phyloP scores from a whole-genome alignment of 768 basidiomycete species.

The Tylopilus rubrobrunneus region DNA sequence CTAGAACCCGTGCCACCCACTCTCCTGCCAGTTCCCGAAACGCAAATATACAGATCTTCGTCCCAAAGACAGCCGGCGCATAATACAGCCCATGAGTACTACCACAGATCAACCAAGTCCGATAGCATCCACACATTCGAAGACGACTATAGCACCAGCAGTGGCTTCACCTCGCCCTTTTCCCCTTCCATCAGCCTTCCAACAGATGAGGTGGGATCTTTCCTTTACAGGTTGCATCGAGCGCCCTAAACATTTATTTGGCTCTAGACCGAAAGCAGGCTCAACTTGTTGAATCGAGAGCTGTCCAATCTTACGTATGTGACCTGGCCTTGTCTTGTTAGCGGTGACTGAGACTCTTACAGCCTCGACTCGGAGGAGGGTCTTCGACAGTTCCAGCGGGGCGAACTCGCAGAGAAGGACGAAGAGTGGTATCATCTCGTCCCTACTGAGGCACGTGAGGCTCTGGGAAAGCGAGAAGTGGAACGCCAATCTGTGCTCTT shows the following conservation, averaged over 20 bases:
- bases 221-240: slow-evolving; percentile 21
- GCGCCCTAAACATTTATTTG: background rate
- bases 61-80: slow-evolving; percentile 31
- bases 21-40: slow-evolving; percentile 45
- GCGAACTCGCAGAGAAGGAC: slow-evolving; percentile 60
- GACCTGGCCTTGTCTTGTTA: slow-evolving; percentile 1
- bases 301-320: slow-evolving; percentile 40
- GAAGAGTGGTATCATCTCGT: slow-evolving; percentile 84
- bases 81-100: slow-evolving; percentile 21
- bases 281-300: slow-evolving; percentile 32
- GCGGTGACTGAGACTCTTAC: slow-evolving; percentile 11
- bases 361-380: slow-evolving; percentile 64
- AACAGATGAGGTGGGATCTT: slow-evolving; percentile 33
- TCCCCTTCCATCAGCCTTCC: slow-evolving; percentile 35
- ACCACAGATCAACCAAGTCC: slow-evolving; percentile 39
- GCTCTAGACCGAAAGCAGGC: slow-evolving; percentile 22
- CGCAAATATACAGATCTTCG: slow-evolving; percentile 45
- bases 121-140: slow-evolving; percentile 29
- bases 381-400: slow-evolving; percentile 63
- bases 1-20: slow-evolving; percentile 21
- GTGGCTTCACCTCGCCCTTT: slow-evolving; percentile 31
- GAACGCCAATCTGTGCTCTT: slow-evolving; percentile 84
- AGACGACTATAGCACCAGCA: slow-evolving; percentile 14
- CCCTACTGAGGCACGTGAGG: slow-evolving; percentile 62
- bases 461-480: slow-evolving; percentile 73